A percentile compares a stretch with the other conserved stretches of the same genome.
Evolutionary conservation across 192 early-diverging fungal species (phyloP).

Genomic region (Coemansia sp.): DNA sequence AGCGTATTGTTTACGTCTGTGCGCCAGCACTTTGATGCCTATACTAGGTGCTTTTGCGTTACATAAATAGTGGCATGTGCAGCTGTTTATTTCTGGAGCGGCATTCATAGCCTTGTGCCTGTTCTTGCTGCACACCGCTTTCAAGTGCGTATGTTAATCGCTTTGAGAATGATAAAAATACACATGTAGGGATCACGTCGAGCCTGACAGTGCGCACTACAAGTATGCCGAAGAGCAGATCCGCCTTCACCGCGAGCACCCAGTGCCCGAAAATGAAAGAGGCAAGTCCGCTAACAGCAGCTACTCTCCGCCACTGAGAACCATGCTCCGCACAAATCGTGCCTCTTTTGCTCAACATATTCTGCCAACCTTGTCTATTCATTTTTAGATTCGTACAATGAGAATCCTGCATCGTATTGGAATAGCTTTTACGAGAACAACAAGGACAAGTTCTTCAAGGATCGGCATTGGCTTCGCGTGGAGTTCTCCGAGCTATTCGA

Average conservation of each 20-base stretch:
- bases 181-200: conserved; percentile 82
- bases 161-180: conserved; percentile 1
- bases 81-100: not conserved
- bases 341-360: not conserved
- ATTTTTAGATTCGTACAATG: conserved; percentile 54
- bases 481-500: conserved; percentile 90
- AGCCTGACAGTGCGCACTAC: conserved; percentile 84
- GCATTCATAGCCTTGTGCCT: not conserved
- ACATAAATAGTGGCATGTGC: not conserved
- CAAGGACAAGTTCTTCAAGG: conserved; percentile 90
- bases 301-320: not conserved
- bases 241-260: conserved; percentile 64
- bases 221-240: conserved; percentile 74
- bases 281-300: conserved; percentile 19
- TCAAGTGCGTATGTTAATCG: not conserved
- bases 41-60: not conserved
- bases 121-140: not conserved
- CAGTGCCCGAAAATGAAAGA: conserved; percentile 58
- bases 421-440: conserved; percentile 77
- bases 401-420: conserved; percentile 62
- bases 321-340: not conserved
- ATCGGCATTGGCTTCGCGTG: conserved; percentile 89
- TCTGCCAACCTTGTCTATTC: not conserved
- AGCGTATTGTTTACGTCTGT: not conserved
- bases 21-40: not conserved